Conservation (phyloP, 225 moss, liverwort and hornwort species). For the Rhytidiadelphus loreus region DNA sequence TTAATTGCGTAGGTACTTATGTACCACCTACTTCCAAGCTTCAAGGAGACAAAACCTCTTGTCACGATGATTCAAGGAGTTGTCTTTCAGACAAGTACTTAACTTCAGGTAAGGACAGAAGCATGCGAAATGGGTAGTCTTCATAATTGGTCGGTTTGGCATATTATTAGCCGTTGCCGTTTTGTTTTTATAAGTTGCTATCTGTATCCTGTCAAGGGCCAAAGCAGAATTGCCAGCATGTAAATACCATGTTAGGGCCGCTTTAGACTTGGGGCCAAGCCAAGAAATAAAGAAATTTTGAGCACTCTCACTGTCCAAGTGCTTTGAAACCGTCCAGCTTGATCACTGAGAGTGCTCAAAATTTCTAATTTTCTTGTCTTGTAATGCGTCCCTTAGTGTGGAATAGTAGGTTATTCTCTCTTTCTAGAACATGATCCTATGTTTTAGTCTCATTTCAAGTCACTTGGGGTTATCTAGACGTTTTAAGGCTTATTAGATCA, state of each 20-base stretch:
- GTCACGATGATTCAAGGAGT: slow-evolving; percentile 28
- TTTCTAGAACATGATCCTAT: neutral
- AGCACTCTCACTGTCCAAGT: neutral
- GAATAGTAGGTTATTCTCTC: neutral
- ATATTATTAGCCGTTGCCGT: neutral
- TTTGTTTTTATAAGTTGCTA: neutral
- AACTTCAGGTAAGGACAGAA: slow-evolving; percentile 44
- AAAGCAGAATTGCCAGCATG: neutral
- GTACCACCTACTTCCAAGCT: slow-evolving; percentile 52
- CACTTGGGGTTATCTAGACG: neutral
- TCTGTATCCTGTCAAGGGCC: neutral
- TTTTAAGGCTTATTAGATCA: neutral
- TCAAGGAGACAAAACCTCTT: slow-evolving; percentile 52
- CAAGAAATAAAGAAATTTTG: neutral
- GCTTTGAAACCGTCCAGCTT: neutral
- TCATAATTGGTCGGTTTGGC: neutral
- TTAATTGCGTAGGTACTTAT: slow-evolving; percentile 54
- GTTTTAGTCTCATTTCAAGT: neutral
- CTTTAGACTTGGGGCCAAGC: neutral
- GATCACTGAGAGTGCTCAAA: neutral
- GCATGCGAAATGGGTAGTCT: neutral
- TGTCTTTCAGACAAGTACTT: slow-evolving; percentile 77
- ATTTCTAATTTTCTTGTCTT: neutral
- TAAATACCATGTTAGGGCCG: neutral
- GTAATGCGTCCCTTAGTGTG: neutral